Conservation (phyloP, 176 grass and related monocot species). For the Lolium rigidum region DNA sequence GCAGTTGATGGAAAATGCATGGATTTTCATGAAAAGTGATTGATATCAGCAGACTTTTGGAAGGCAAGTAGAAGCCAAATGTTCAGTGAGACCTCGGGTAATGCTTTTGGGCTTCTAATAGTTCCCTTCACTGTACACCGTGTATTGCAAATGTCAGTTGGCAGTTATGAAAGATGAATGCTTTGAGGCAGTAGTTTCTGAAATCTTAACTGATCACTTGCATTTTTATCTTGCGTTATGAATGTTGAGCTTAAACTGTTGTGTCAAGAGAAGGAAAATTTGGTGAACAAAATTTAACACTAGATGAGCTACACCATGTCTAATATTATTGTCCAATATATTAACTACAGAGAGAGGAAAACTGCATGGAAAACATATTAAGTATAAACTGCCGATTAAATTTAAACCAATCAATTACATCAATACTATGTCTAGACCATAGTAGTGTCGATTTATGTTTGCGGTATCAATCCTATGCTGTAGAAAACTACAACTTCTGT, state of each 20-base stretch:
- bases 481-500: not conserved
- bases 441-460: constrained; percentile 20
- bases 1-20: constrained; percentile 59
- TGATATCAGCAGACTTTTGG: constrained; percentile 28
- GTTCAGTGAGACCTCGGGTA: constrained; percentile 27
- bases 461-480: not conserved
- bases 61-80: constrained; percentile 40
- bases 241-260: constrained; percentile 31
- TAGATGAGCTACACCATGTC: constrained; percentile 26
- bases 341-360: not conserved
- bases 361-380: not conserved
- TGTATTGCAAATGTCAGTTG: constrained; percentile 39
- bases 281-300: not conserved
- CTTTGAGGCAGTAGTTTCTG: constrained; percentile 28
- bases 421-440: constrained; percentile 12
- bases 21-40: constrained; percentile 38
- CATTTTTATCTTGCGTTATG: constrained; percentile 8
- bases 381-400: constrained; percentile 18
- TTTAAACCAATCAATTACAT: constrained; percentile 3
- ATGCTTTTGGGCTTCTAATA: constrained; percentile 25
- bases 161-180: constrained; percentile 16
- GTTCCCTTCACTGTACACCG: constrained; percentile 14
- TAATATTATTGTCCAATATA: constrained; percentile 28
- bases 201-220: constrained; percentile 10
- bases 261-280: constrained; percentile 7